phyloP scores from a whole-genome alignment of 2,329 filamentous ascomycete genomes.

The Pyrenophora teres region DNA sequence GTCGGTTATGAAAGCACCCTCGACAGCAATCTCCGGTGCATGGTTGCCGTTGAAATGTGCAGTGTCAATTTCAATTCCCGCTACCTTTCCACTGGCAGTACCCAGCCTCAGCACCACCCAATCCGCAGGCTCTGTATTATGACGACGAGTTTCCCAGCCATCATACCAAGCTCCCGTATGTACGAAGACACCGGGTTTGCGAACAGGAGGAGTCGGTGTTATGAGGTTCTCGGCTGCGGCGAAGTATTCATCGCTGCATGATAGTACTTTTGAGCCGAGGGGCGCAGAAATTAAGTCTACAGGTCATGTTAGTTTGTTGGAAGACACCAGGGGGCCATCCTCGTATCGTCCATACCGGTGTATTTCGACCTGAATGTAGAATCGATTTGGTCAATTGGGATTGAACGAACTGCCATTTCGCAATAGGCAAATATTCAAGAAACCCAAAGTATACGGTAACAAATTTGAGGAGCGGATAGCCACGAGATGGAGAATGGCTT shows the following conservation, averaged over 20 bases:
- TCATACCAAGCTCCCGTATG: constrained; percentile 68
- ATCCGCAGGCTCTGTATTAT: constrained; percentile 63
- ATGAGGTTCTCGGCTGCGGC: constrained; percentile 63
- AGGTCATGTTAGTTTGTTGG: neutral
- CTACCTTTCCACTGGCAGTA: constrained; percentile 70
- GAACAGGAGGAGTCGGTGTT: constrained; percentile 60
- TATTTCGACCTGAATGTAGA: constrained; percentile 60
- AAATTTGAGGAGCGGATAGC: neutral
- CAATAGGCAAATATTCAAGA: neutral
- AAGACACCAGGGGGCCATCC: neutral
- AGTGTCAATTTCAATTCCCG: constrained; percentile 79
- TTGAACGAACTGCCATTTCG: constrained; percentile 42
- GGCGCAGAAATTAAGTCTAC: constrained; percentile 59
- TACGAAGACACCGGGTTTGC: constrained; percentile 62
- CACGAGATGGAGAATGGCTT: constrained; percentile 1
- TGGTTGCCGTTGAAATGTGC: constrained; percentile 83
- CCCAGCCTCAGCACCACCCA: constrained; percentile 65
- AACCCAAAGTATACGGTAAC: neutral
- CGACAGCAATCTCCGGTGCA: constrained; percentile 76
- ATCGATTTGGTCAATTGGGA: constrained; percentile 58
- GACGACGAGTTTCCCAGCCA: constrained; percentile 66
- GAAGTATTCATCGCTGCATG: constrained; percentile 66
- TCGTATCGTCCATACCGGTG: constrained; percentile 46
- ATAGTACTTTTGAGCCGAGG: constrained; percentile 58
- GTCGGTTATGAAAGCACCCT: constrained; percentile 67